A percentile compares a stretch with the other conserved stretches of the same genome.
These are phyloP conservation scores for Reticulascus tulasneorum DNA, from an alignment of 2,329 filamentous ascomycete species.

Conservation along the genomic window DNA sequence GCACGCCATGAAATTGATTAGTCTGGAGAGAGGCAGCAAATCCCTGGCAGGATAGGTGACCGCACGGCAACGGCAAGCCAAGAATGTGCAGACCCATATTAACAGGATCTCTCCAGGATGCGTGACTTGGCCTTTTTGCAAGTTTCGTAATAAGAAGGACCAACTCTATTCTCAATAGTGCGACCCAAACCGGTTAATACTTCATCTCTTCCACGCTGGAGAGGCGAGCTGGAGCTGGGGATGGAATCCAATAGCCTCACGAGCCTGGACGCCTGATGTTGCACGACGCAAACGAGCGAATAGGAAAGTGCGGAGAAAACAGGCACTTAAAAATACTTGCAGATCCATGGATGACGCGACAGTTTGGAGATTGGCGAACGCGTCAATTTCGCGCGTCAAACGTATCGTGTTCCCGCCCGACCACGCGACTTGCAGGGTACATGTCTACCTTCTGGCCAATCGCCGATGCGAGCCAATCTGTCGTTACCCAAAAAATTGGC, in stretches of 20 bases:
- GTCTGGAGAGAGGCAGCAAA: too few species aligned
- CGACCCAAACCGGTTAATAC: conserved; percentile 6
- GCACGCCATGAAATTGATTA: too few species aligned
- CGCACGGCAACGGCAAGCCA: too few species aligned
- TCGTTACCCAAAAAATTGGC: neutral
- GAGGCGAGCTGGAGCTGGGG: conserved; percentile 7
- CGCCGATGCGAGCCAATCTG: neutral
- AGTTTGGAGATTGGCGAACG: conserved; percentile 7
- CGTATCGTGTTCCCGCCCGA: neutral
- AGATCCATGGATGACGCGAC: too few species aligned
- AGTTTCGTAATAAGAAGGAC: too few species aligned
- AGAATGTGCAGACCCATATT: too few species aligned
- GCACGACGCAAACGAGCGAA: conserved; percentile 1
- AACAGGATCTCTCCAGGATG: too few species aligned
- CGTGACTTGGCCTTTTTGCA: too few species aligned
- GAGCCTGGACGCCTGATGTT: too few species aligned
- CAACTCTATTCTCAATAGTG: too few species aligned
- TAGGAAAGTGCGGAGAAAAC: neutral
- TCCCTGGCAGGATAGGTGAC: too few species aligned
- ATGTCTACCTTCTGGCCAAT: conserved; percentile 1
- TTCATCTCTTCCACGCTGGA: neutral
- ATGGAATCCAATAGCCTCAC: neutral
- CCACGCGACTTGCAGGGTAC: conserved; percentile 5
- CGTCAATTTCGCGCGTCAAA: conserved; percentile 4
- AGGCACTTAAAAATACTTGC: too few species aligned